A percentile compares a stretch with the other conserved stretches of the same genome.
phyloP scores from a whole-genome alignment of 2,329 filamentous ascomycete genomes.

The Alternaria hordeiaustralica region DNA sequence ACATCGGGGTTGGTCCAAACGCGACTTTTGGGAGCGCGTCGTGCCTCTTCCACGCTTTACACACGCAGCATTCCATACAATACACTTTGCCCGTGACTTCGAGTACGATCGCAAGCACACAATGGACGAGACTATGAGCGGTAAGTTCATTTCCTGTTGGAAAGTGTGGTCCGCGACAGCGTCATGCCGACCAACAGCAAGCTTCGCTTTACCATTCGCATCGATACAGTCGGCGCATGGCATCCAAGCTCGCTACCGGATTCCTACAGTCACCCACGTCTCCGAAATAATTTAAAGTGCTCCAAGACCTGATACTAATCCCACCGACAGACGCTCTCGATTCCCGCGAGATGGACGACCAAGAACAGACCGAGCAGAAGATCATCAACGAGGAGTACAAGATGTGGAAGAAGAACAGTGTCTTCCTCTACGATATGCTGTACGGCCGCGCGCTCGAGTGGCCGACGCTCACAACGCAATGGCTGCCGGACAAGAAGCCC shows the following conservation, averaged over 20 bases:
- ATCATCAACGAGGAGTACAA: constrained; percentile 99
- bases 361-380: constrained; percentile 78
- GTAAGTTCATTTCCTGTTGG: constrained; percentile 24
- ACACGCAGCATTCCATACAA: not conserved
- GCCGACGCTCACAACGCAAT: constrained; percentile 97
- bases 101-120: not conserved
- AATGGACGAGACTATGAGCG: constrained; percentile 51
- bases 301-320: not conserved
- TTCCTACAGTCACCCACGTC: not conserved
- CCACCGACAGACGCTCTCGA: constrained; percentile 49
- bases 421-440: constrained; percentile 98
- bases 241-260: not conserved
- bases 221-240: not conserved
- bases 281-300: too few species aligned
- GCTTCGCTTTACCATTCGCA: not conserved
- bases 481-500: constrained; percentile 79
- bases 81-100: not conserved
- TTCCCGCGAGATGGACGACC: constrained; percentile 66
- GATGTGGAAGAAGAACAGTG: constrained; percentile 99
- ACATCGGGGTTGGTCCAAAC: constrained; percentile 14
- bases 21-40: constrained; percentile 27
- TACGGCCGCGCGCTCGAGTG: constrained; percentile 92
- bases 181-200: not conserved
- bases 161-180: not conserved
- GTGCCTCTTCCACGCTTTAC: constrained; percentile 10